These are phyloP conservation scores for Asclepias syriaca DNA, from an alignment of 257 asterid genomes.

Conservation along the genomic window DNA sequence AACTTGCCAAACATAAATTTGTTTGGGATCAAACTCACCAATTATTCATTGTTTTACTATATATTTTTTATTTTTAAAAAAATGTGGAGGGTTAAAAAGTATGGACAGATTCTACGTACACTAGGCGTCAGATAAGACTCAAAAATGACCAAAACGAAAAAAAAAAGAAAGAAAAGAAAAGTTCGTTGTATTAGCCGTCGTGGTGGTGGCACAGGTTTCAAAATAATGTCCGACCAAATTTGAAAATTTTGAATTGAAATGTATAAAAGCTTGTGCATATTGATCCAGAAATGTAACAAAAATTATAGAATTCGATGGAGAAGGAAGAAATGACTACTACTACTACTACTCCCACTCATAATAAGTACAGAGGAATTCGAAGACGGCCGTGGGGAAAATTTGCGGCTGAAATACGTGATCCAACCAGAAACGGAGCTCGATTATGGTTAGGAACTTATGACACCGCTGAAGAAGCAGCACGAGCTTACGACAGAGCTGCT, in stretches of 20 bases:
- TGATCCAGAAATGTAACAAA: not conserved
- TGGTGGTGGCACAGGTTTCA: not conserved
- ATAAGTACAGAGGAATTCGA: constrained; percentile 65
- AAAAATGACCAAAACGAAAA: too few species aligned
- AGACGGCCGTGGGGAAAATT: constrained; percentile 85
- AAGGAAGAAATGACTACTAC: constrained; percentile 13
- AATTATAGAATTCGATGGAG: not conserved
- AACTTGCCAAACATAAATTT: too few species aligned
- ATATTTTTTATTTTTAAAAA: too few species aligned
- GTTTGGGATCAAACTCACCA: too few species aligned
- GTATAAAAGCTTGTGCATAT: not conserved
- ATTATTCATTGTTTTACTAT: too few species aligned
- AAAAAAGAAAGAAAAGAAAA: not conserved
- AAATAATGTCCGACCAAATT: not conserved
- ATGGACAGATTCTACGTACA: constrained; percentile 1
- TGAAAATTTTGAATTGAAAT: not conserved
- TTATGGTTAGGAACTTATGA: constrained; percentile 81
- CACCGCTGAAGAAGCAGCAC: constrained; percentile 75
- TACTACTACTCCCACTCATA: too few species aligned
- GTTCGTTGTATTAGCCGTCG: not conserved
- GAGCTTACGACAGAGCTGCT: constrained; percentile 87
- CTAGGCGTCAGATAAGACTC: constrained; percentile 20
- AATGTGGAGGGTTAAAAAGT: not conserved
- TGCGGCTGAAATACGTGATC: constrained; percentile 89
- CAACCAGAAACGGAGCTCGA: constrained; percentile 57